phyloP scores from a whole-genome alignment of 2,329 filamentous ascomycete species.

The Penicillium fuscoglaucum region DNA sequence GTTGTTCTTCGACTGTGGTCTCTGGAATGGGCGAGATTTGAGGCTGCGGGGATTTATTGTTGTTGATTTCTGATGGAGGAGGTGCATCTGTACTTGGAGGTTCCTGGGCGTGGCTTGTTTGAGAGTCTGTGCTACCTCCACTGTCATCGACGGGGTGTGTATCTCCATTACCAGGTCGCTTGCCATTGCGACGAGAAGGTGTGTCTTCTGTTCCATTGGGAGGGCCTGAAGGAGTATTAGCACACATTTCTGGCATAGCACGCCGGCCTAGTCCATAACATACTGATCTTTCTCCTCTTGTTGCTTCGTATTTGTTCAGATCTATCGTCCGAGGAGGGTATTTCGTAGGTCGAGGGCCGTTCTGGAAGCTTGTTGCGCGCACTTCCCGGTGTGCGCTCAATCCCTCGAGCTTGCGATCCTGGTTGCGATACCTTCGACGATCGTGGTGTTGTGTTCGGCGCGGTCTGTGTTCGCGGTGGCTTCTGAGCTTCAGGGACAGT shows the following conservation, averaged over 20 bases:
- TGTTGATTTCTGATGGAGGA: neutral
- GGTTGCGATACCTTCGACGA: conserved; percentile 19
- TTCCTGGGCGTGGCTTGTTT: neutral
- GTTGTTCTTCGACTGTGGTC: neutral
- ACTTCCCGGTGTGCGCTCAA: conserved; percentile 32
- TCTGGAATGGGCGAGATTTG: neutral
- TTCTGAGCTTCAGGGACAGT: conserved; percentile 20
- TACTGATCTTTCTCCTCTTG: conserved; percentile 38
- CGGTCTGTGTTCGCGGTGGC: conserved; percentile 21
- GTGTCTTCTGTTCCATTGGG: conserved; percentile 5
- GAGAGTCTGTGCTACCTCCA: neutral
- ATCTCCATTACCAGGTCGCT: neutral
- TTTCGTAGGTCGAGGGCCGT: conserved; percentile 39
- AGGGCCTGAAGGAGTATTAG: conserved; percentile 21
- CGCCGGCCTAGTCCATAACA: conserved; percentile 13
- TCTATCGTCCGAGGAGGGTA: conserved; percentile 35
- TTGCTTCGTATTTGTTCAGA: conserved; percentile 29
- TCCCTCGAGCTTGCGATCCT: conserved; percentile 13
- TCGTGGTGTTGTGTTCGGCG: conserved; percentile 14
- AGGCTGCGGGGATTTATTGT: neutral
- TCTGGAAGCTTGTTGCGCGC: conserved; percentile 34
- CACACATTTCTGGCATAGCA: neutral
- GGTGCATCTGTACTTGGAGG: neutral
- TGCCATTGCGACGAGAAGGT: conserved; percentile 6
- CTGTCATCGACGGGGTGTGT: conserved; percentile 10